Conservation (phyloP, 78 protist species). For the Dictyostelium purpureum region DNA sequence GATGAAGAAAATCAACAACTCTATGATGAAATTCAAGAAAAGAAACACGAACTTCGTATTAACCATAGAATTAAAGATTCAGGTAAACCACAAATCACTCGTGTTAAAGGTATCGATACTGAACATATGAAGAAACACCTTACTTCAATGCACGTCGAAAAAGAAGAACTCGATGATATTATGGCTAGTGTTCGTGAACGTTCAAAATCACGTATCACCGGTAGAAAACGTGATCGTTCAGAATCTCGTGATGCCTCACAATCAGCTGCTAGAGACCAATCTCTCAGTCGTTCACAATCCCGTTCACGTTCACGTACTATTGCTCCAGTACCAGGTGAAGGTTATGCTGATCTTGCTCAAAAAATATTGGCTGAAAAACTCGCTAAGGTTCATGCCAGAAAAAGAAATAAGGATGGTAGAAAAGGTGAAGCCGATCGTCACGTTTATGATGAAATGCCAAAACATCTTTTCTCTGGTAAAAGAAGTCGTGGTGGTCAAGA, state of each 20-base stretch:
- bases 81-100: constrained; percentile 9
- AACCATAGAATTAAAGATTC: constrained; percentile 19
- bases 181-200: neutral
- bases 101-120: neutral
- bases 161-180: constrained; percentile 41
- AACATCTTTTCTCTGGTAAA: constrained; percentile 97
- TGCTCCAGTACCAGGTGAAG: constrained; percentile 67
- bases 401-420: constrained; percentile 54
- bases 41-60: constrained; percentile 2
- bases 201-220: constrained; percentile 20
- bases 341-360: constrained; percentile 9
- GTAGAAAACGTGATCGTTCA: constrained; percentile 49
- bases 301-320: constrained; percentile 38
- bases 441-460: constrained; percentile 89
- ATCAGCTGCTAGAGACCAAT: constrained; percentile 6
- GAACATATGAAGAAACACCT: neutral
- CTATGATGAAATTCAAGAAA: neutral
- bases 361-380: constrained; percentile 18
- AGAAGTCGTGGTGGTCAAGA: constrained; percentile 91
- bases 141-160: constrained; percentile 17
- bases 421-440: constrained; percentile 95
- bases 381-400: constrained; percentile 4
- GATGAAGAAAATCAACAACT: neutral
- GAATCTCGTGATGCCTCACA: neutral
- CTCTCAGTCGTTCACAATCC: constrained; percentile 47